Evolutionary conservation across 1,284 basidiomycete species (phyloP).

Genomic region (Schizophyllum commune): DNA sequence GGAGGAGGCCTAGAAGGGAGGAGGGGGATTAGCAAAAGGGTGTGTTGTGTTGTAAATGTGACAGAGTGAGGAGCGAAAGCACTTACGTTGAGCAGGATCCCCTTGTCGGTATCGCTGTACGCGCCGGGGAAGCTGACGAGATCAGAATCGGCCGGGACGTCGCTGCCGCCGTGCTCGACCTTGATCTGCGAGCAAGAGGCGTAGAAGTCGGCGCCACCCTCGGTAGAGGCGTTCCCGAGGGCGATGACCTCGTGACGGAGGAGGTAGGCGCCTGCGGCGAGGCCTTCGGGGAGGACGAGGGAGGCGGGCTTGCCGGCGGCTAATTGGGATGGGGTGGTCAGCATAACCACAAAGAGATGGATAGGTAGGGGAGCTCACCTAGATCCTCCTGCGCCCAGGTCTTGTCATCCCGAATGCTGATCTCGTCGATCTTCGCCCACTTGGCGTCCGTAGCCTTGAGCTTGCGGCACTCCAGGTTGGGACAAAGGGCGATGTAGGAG

Average conservation of each 20-base stretch:
- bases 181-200: constrained; percentile 46
- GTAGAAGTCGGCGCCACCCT: constrained; percentile 51
- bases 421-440: constrained; percentile 43
- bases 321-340: no score
- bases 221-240: constrained; percentile 36
- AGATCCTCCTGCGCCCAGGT: constrained; percentile 5
- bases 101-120: constrained; percentile 40
- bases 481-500: constrained; percentile 50
- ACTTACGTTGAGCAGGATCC: constrained; percentile 23
- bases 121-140: constrained; percentile 43
- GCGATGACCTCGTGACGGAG: constrained; percentile 44
- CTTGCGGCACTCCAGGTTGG: constrained; percentile 37
- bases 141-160: constrained; percentile 22
- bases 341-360: no score
- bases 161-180: constrained; percentile 34
- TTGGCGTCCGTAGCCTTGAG: constrained; percentile 40
- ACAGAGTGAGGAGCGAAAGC: no score
- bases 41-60: no score
- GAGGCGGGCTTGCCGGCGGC: not conserved
- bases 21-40: no score
- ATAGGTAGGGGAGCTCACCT: no score
- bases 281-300: not conserved
- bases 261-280: not conserved
- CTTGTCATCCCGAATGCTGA: constrained; percentile 5
- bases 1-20: not conserved